Evolutionary conservation across 2,329 filamentous ascomycete species (phyloP).

Genomic region (Paramyrothecium roridum): DNA sequence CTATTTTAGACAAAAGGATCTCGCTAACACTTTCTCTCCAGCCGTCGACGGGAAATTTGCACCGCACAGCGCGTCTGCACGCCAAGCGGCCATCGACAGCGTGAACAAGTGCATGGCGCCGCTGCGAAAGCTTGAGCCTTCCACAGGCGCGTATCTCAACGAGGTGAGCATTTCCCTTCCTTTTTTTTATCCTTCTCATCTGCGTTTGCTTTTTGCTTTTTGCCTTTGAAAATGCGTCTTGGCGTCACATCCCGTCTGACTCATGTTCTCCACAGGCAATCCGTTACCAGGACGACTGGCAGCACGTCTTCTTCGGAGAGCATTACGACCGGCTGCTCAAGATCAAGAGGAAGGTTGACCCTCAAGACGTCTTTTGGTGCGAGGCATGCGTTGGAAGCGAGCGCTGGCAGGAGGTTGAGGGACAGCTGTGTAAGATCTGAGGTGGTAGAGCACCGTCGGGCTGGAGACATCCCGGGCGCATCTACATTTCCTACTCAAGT

Average conservation of each 20-base stretch:
- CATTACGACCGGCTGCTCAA: constrained; percentile 41
- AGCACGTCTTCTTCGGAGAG: constrained; percentile 37
- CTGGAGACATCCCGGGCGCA: no score
- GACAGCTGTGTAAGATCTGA: constrained; percentile 19
- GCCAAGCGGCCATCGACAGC: constrained; percentile 16
- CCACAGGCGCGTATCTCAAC: constrained; percentile 41
- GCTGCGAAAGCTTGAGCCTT: constrained; percentile 34
- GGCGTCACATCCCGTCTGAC: no score
- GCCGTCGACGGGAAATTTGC: constrained; percentile 21
- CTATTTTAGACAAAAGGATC: neutral
- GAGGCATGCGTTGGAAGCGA: constrained; percentile 44
- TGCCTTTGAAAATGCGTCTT: no score
- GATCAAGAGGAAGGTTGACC: constrained; percentile 46
- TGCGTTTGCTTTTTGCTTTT: no score
- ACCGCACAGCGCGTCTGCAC: constrained; percentile 27
- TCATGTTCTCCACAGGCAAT: constrained; percentile 23
- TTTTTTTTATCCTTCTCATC: no score
- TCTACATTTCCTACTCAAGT: no score
- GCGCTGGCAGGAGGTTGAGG: constrained; percentile 27
- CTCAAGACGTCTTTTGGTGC: constrained; percentile 45
- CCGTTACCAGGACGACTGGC: constrained; percentile 32
- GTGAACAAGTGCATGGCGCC: constrained; percentile 26
- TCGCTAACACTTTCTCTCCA: constrained; percentile 3
- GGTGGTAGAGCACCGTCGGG: neutral
- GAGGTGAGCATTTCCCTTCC: constrained; percentile 28